Conservation (phyloP, 495 filamentous ascomycete species). For the Trypethelium eluteriae region DNA sequence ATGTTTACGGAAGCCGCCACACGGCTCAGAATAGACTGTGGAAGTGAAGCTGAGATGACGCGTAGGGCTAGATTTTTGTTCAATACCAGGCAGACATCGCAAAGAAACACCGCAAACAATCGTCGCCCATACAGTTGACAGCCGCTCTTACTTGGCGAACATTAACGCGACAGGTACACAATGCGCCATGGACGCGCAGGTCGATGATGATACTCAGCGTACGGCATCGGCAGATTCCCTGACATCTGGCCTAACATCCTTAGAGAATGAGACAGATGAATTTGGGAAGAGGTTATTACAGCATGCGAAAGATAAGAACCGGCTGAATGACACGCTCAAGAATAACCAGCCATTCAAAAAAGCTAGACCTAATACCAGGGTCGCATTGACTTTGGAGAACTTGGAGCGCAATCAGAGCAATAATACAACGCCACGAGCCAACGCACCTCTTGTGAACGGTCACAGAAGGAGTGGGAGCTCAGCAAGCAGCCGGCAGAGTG, state of each 20-base stretch:
- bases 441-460: background rate
- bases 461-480: constrained; percentile 18
- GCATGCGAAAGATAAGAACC: constrained; percentile 29
- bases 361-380: constrained; percentile 28
- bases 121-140: background rate
- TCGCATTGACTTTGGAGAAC: constrained; percentile 28
- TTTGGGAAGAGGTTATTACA: constrained; percentile 32
- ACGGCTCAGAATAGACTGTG: background rate
- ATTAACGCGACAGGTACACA: background rate
- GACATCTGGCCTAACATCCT: constrained; percentile 26
- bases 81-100: background rate
- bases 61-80: background rate
- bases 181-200: background rate
- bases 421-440: constrained; percentile 6
- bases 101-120: background rate
- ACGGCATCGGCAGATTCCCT: constrained; percentile 23
- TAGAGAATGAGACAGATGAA: constrained; percentile 36
- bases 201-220: constrained; percentile 26
- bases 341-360: constrained; percentile 32
- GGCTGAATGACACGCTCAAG: constrained; percentile 29
- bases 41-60: background rate
- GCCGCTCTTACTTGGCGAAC: background rate
- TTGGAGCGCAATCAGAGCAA: constrained; percentile 25
- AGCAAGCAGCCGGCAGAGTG: constrained; percentile 35
- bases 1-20: background rate